These are phyloP conservation scores for Microbotryomycetes sp. DNA, from an alignment of 1,284 basidiomycete species.

Conservation along the genomic window DNA sequence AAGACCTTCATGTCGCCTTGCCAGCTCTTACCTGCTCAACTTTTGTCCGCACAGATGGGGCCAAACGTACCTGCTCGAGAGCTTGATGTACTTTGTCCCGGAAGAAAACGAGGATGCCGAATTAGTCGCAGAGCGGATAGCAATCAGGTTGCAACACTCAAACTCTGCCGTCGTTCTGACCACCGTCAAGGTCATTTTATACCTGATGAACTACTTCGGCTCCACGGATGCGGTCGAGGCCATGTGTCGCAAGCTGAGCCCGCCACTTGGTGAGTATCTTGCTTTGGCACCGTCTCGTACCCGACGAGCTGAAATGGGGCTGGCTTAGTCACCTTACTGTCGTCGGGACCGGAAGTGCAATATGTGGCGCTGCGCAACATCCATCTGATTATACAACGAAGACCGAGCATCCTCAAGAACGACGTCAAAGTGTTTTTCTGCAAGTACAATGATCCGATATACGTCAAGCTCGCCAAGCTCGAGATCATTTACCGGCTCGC, in stretches of 20 bases:
- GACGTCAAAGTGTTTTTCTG: conserved; percentile 99
- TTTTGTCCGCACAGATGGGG: conserved; percentile 66
- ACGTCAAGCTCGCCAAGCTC: conserved; percentile 95
- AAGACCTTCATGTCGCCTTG: conserved; percentile 36
- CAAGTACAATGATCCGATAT: conserved; percentile 99
- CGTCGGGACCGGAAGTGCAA: conserved; percentile 95
- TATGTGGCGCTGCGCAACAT: conserved; percentile 97
- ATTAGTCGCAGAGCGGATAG: conserved; percentile 84
- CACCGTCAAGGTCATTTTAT: conserved; percentile 88
- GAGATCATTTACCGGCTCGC: conserved; percentile 98
- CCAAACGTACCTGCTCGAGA: conserved; percentile 96
- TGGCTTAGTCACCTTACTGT: conserved; percentile 75
- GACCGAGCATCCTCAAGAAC: conserved; percentile 85
- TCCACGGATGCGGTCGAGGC: conserved; percentile 74
- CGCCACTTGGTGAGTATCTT: conserved; percentile 66
- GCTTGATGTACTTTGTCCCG: conserved; percentile 85
- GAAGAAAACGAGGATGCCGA: conserved; percentile 82
- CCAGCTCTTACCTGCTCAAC: background rate
- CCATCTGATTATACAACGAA: conserved; percentile 87
- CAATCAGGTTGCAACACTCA: conserved; percentile 81
- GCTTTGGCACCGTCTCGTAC: background rate
- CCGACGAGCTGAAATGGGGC: background rate
- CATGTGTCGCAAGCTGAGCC: conserved; percentile 94
- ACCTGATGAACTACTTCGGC: conserved; percentile 99
- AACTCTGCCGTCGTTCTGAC: conserved; percentile 93